These are phyloP conservation scores for Colletotrichum simmondsii DNA, from an alignment of 2,329 filamentous ascomycete species.

Conservation along the genomic window DNA sequence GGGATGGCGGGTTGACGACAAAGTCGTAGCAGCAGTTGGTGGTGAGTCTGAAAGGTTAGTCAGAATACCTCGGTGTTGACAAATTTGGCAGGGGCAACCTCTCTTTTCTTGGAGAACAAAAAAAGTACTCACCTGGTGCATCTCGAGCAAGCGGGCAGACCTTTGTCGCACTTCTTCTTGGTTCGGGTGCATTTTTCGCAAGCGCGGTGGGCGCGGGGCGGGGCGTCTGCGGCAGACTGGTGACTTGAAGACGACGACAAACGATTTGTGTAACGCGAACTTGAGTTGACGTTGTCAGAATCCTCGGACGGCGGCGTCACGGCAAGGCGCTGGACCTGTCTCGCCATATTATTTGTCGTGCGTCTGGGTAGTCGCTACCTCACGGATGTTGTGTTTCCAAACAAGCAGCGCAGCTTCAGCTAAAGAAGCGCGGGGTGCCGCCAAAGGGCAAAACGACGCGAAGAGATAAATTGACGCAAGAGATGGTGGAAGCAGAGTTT, in stretches of 20 bases:
- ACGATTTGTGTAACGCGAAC: conserved; percentile 21
- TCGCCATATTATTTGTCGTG: conserved; percentile 10
- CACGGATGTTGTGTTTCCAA: neutral
- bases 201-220: conserved; percentile 47
- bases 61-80: neutral
- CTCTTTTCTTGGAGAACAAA: neutral
- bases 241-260: conserved; percentile 21
- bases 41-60: conserved; percentile 23
- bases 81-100: neutral
- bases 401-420: neutral
- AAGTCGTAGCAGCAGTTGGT: conserved; percentile 49
- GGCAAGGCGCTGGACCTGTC: conserved; percentile 26
- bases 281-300: conserved; percentile 28
- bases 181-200: conserved; percentile 51
- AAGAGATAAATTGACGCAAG: neutral
- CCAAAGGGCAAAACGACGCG: neutral
- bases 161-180: conserved; percentile 53
- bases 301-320: conserved; percentile 33
- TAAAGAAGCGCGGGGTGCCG: neutral
- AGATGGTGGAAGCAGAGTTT: neutral
- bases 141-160: conserved; percentile 46
- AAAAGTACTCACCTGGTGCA: conserved; percentile 44
- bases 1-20: conserved; percentile 48
- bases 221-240: conserved; percentile 18
- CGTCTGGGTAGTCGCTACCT: neutral